Percentiles rank a stretch among this genome's conserved stretches.
These are phyloP conservation scores for Petrea volubilis DNA, from an alignment of 257 asterid species.

Conservation along the genomic window DNA sequence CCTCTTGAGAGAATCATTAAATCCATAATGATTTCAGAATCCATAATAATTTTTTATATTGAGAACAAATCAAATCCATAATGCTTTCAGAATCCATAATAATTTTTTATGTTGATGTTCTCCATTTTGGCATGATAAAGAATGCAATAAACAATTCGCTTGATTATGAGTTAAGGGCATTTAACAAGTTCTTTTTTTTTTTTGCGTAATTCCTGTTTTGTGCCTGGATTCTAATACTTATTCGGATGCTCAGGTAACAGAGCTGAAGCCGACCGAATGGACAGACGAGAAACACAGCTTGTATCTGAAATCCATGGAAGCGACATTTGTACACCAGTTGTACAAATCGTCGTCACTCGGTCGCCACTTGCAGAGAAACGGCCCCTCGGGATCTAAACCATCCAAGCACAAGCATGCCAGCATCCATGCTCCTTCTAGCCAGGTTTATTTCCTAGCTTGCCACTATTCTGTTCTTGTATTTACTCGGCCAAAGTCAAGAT, in stretches of 20 bases:
- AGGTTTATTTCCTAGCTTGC: slow-evolving; percentile 32
- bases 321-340: slow-evolving; percentile 56
- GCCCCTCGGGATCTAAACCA: slow-evolving; percentile 24
- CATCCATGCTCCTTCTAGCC: slow-evolving; percentile 38
- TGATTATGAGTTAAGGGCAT: background rate
- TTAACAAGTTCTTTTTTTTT: background rate
- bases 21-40: background rate
- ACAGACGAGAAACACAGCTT: slow-evolving; percentile 62
- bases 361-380: slow-evolving; percentile 19
- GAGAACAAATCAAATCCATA: no score
- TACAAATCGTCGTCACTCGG: slow-evolving; percentile 39
- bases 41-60: no score
- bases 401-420: slow-evolving; percentile 24
- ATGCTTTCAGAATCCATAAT: background rate
- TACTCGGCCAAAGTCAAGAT: background rate
- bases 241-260: slow-evolving; percentile 34
- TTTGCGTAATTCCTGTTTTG: background rate
- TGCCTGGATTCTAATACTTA: background rate
- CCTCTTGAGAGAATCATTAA: background rate
- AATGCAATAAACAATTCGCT: background rate
- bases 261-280: slow-evolving; percentile 40
- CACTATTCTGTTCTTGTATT: background rate
- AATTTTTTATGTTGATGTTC: background rate
- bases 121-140: background rate
- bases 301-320: slow-evolving; percentile 63